Percentiles rank a stretch among this genome's conserved stretches.
These are phyloP conservation scores for Aspergillus taichungensis DNA, from an alignment of 495 filamentous ascomycete genomes.

Conservation along the genomic window DNA sequence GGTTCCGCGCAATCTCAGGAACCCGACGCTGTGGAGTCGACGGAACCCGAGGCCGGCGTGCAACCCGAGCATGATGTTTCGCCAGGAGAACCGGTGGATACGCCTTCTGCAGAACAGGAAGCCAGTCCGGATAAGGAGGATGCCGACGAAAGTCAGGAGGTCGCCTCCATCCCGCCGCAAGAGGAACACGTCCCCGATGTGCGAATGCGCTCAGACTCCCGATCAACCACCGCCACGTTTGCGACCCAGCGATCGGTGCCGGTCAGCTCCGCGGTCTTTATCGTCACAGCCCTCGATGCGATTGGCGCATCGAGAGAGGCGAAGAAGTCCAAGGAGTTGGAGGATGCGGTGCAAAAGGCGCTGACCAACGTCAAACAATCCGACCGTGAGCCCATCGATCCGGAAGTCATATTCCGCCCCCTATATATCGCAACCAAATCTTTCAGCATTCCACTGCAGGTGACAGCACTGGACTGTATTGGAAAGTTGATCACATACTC, in stretches of 20 bases:
- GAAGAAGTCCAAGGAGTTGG: slow-evolving; percentile 66
- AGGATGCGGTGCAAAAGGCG: slow-evolving; percentile 70
- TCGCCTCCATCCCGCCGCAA: slow-evolving; percentile 5
- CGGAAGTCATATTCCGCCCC: slow-evolving; percentile 85
- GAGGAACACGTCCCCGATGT: slow-evolving; percentile 24
- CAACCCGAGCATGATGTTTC: slow-evolving; percentile 10
- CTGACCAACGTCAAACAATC: slow-evolving; percentile 72
- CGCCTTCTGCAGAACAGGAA: slow-evolving; percentile 1
- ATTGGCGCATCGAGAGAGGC: slow-evolving; percentile 87
- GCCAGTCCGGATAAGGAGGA: slow-evolving; percentile 5
- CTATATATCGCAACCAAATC: slow-evolving; percentile 80
- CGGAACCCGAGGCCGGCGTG: slow-evolving; percentile 8
- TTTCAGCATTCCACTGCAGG: slow-evolving; percentile 72
- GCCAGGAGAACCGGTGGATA: slow-evolving; percentile 1
- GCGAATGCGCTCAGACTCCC: slow-evolving; percentile 47
- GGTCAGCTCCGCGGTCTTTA: slow-evolving; percentile 90
- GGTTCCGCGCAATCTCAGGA: slow-evolving; percentile 11
- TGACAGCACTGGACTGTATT: slow-evolving; percentile 91
- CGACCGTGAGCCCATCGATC: slow-evolving; percentile 61
- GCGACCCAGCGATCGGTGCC: slow-evolving; percentile 45
- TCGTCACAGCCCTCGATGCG: slow-evolving; percentile 81
- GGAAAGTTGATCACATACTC: slow-evolving; percentile 98
- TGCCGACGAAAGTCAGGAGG: slow-evolving; percentile 4
- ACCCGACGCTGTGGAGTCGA: slow-evolving; percentile 11
- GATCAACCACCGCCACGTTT: slow-evolving; percentile 47